Percentiles rank a stretch among this genome's conserved stretches.
phyloP scores from a whole-genome alignment of 2,329 filamentous ascomycete genomes.

The Ophiostoma tasmaniense region DNA sequence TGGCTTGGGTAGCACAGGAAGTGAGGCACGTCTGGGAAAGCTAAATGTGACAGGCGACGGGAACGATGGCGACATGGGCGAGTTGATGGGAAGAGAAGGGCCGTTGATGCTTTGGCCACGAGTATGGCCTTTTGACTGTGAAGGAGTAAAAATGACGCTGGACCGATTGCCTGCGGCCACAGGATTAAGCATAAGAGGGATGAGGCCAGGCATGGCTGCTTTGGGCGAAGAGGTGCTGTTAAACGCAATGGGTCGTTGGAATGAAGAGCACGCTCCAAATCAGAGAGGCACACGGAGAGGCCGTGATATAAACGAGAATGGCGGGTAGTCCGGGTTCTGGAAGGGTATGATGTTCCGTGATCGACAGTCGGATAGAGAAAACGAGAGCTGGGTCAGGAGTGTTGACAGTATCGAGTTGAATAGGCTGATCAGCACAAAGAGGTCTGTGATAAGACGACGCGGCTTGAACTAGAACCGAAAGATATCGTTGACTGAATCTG shows the following conservation, averaged over 20 bases:
- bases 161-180: slow-evolving; percentile 17
- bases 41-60: neutral
- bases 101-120: slow-evolving; percentile 15
- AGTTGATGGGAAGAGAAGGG: neutral
- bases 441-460: neutral
- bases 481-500: neutral
- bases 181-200: slow-evolving; percentile 21
- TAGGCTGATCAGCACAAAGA: neutral
- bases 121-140: neutral
- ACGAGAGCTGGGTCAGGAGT: neutral
- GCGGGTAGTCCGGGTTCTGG: neutral
- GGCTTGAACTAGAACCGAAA: neutral
- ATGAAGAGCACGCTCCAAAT: neutral
- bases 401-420: neutral
- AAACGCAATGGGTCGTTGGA: neutral
- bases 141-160: slow-evolving; percentile 15
- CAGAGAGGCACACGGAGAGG: neutral
- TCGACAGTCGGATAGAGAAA: neutral
- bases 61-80: slow-evolving; percentile 2
- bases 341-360: neutral
- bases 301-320: neutral
- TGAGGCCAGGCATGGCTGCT: slow-evolving; percentile 21
- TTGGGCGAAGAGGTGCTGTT: neutral
- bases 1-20: slow-evolving; percentile 8
- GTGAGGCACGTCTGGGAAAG: slow-evolving; percentile 11